Conservation (phyloP, 371 early-diverging fungal species). For the Zopfochytrium polystomum region DNA sequence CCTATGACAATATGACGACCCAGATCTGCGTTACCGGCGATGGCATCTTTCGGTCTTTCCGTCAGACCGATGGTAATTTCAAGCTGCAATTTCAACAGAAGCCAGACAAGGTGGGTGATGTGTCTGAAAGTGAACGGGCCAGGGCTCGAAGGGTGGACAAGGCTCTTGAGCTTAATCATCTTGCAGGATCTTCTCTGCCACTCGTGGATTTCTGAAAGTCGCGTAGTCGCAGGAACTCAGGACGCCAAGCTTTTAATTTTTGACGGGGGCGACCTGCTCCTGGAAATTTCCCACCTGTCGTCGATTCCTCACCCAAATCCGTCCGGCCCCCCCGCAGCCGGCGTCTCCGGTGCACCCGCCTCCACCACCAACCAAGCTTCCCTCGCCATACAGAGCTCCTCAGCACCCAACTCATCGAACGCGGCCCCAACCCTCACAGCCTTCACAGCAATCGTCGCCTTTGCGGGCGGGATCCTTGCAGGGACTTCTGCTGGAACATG, state of each 20-base stretch:
- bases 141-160: background rate
- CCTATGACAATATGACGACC: conserved; percentile 31
- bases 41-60: conserved; percentile 37
- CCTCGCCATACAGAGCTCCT: too few species aligned
- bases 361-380: too few species aligned
- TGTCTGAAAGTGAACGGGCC: background rate
- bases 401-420: too few species aligned
- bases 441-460: conserved; percentile 33
- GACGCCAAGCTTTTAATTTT: conserved; percentile 46
- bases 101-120: conserved; percentile 36
- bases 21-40: conserved; percentile 47
- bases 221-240: conserved; percentile 46
- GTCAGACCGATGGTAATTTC: conserved; percentile 39
- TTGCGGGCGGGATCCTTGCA: conserved; percentile 38
- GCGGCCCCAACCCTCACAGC: too few species aligned
- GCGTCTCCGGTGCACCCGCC: conserved; percentile 26
- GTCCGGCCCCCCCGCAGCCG: too few species aligned
- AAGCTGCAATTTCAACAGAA: conserved; percentile 44
- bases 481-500: conserved; percentile 40
- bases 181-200: conserved; percentile 41
- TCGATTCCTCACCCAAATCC: conserved; percentile 29
- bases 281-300: conserved; percentile 37
- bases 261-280: conserved; percentile 45
- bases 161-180: background rate
- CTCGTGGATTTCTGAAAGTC: conserved; percentile 42